Evolutionary conservation across 768 basidiomycete species (phyloP).

Genomic region (Mycena rebaudengoi): DNA sequence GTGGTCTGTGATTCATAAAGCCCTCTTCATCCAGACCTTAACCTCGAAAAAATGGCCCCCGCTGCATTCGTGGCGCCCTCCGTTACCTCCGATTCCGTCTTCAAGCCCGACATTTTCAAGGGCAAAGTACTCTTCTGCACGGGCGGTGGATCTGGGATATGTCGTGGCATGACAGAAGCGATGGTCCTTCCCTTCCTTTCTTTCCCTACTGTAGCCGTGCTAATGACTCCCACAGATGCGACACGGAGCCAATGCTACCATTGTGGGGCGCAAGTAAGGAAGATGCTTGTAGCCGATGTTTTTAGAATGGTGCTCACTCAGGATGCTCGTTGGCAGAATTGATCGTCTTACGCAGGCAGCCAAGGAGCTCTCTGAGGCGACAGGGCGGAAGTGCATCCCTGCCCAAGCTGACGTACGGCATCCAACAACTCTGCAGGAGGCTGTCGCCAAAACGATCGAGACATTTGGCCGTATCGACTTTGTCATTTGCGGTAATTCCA

Average conservation of each 20-base stretch:
- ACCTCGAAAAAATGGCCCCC: conserved; percentile 46
- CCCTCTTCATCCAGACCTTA: background rate
- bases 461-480: conserved; percentile 91
- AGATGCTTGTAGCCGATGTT: too few species aligned
- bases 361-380: conserved; percentile 70
- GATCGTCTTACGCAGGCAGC: conserved; percentile 78
- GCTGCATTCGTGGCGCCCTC: conserved; percentile 53
- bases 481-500: conserved; percentile 84
- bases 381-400: conserved; percentile 77
- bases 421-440: conserved; percentile 73
- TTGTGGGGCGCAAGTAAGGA: conserved; percentile 92
- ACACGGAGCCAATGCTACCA: conserved; percentile 82
- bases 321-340: conserved; percentile 52
- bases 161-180: conserved; percentile 85
- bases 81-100: conserved; percentile 66
- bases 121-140: conserved; percentile 93
- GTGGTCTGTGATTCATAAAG: too few species aligned
- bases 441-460: conserved; percentile 78
- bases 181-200: conserved; percentile 60
- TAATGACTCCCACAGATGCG: conserved; percentile 62
- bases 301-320: too few species aligned
- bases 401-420: conserved; percentile 86
- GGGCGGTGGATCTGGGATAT: conserved; percentile 93
- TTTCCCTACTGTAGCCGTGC: background rate
- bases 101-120: conserved; percentile 84